These are phyloP conservation scores for Colletotrichum tabaci DNA, from an alignment of 2,329 filamentous ascomycete species.

Conservation along the genomic window DNA sequence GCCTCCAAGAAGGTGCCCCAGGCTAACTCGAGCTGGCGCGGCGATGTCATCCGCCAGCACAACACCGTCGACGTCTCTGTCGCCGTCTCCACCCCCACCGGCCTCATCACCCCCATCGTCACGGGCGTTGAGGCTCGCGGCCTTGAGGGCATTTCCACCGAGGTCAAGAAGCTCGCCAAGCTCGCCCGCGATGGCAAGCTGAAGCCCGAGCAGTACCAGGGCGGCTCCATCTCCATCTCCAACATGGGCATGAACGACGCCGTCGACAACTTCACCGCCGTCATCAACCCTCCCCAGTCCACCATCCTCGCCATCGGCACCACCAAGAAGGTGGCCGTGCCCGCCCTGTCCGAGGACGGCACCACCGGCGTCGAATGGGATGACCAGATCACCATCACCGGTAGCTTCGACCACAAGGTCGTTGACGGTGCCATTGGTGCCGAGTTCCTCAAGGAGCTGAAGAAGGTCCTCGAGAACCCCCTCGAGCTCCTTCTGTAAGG, in stretches of 20 bases:
- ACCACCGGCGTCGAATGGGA: conserved; percentile 86
- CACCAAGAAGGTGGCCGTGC: conserved; percentile 94
- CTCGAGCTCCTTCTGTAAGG: conserved; percentile 89
- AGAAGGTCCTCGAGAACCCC: conserved; percentile 98
- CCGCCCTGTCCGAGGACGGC: conserved; percentile 79
- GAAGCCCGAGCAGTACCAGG: conserved; percentile 99
- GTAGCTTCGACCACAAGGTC: conserved; percentile 98
- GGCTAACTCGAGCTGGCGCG: conserved; percentile 96
- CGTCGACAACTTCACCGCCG: conserved; percentile 96
- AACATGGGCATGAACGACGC: conserved; percentile 99
- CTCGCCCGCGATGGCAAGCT: conserved; percentile 97
- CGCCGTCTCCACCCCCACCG: conserved; percentile 91
- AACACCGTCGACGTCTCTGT: conserved; percentile 95
- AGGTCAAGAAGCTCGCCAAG: conserved; percentile 97
- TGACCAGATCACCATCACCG: conserved; percentile 95
- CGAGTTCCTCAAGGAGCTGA: conserved; percentile 97
- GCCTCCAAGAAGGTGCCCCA: conserved; percentile 94
- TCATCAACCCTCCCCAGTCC: conserved; percentile 99
- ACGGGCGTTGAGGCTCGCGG: conserved; percentile 89
- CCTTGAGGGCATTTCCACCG: conserved; percentile 87
- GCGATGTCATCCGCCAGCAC: conserved; percentile 92
- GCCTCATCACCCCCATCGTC: conserved; percentile 98
- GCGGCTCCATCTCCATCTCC: conserved; percentile 98
- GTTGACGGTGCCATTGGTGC: conserved; percentile 96
- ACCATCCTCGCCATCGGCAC: conserved; percentile 96